phyloP scores from a whole-genome alignment of 257 asterid species.

The Solanum ahanhuiri region DNA sequence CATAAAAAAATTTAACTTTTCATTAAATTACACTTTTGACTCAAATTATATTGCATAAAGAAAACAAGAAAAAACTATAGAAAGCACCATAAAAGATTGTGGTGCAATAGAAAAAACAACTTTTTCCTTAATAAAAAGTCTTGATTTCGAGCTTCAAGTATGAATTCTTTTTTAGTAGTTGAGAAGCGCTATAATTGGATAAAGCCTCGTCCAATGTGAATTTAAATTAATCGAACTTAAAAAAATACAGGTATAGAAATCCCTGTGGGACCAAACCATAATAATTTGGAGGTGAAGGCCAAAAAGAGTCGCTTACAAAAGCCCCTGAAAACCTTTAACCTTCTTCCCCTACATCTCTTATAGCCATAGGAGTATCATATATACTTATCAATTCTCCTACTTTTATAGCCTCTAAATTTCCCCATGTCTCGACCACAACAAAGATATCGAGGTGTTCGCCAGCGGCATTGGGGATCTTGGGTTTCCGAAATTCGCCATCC shows the following conservation, averaged over 20 bases:
- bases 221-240: rapidly evolving
- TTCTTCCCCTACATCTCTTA: neutral
- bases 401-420: neutral
- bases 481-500: slow-evolving; percentile 88
- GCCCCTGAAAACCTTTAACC: slow-evolving; percentile 14
- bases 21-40: no score
- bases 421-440: slow-evolving; percentile 48
- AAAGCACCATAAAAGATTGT: no score
- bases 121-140: no score
- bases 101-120: no score
- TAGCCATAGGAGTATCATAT: neutral
- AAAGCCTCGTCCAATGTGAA: no score
- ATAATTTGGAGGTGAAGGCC: slow-evolving; percentile 45
- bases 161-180: no score
- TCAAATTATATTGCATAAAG: neutral
- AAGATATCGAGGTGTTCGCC: slow-evolving; percentile 71
- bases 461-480: slow-evolving; percentile 89
- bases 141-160: rapidly evolving
- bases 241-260: neutral
- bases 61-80: no score
- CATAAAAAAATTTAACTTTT: no score
- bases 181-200: no score
- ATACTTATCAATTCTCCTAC: neutral
- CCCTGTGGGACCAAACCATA: slow-evolving; percentile 17
- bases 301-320: slow-evolving; percentile 40